Evolutionary conservation across 768 basidiomycete genomes (phyloP).

Genomic region (Phlegmacium glaucopus): DNA sequence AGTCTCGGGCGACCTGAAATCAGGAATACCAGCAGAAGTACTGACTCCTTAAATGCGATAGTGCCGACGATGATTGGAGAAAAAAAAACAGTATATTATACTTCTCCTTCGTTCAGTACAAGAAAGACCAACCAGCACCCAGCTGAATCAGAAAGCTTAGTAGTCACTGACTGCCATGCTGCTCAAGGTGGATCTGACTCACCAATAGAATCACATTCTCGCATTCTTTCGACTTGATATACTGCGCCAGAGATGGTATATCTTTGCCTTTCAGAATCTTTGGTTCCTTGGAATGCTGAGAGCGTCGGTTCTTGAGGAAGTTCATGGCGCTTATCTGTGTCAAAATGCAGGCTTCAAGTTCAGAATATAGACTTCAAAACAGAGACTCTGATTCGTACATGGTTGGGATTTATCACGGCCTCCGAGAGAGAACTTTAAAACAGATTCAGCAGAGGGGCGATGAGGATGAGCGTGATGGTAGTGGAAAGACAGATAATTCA

Average conservation of each 20-base stretch:
- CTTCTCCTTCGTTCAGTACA: no score
- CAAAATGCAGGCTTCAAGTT: no score
- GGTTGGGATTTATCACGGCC: no score
- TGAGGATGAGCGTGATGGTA: no score
- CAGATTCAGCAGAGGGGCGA: no score
- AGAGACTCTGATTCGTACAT: no score
- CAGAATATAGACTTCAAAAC: no score
- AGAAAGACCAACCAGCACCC: conserved; percentile 54
- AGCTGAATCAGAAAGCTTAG: conserved; percentile 36
- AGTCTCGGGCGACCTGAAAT: conserved; percentile 85
- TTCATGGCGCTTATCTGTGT: conserved; percentile 2
- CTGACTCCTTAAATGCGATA: conserved; percentile 53
- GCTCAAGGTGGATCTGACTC: conserved; percentile 6
- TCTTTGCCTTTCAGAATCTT: conserved; percentile 27
- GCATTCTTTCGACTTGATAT: conserved; percentile 67
- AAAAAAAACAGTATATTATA: neutral
- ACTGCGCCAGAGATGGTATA: conserved; percentile 47
- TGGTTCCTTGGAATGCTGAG: conserved; percentile 11
- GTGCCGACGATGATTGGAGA: neutral
- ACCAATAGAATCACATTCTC: conserved; percentile 76
- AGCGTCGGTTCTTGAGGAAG: conserved; percentile 1
- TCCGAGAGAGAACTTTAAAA: no score
- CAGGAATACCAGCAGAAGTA: conserved; percentile 82
- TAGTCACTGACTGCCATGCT: conserved; percentile 1
- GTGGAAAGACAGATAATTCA: no score